Evolutionary conservation across 768 basidiomycete species (phyloP).

Genomic region (Rubroboletus pulcherrimus): DNA sequence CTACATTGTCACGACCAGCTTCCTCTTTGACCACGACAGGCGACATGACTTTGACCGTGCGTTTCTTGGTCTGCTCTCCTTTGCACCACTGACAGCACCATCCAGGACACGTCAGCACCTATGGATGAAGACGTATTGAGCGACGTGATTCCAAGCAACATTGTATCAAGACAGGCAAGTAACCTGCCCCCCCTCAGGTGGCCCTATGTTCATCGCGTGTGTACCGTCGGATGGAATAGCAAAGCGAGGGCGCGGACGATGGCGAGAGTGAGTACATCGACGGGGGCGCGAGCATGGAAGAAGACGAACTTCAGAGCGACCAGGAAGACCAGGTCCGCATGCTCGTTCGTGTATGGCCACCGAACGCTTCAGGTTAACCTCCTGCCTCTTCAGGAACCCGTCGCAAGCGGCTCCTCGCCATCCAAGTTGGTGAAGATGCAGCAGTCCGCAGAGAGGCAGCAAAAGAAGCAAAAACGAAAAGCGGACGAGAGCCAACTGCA

Average conservation of each 20-base stretch:
- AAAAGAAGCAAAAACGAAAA: constrained; percentile 55
- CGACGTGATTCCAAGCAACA: constrained; percentile 88
- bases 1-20: constrained; percentile 12
- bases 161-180: constrained; percentile 81
- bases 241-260: constrained; percentile 68
- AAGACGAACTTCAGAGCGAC: constrained; percentile 62
- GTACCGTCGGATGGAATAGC: constrained; percentile 34
- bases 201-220: constrained; percentile 8
- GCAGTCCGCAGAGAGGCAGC: constrained; percentile 36
- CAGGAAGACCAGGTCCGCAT: constrained; percentile 35
- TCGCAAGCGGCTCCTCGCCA: constrained; percentile 25
- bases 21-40: constrained; percentile 22
- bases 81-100: not conserved
- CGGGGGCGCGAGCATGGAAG: constrained; percentile 50
- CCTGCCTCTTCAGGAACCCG: constrained; percentile 13
- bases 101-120: constrained; percentile 13
- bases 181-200: not conserved
- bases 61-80: constrained; percentile 6
- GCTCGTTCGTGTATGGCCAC: not conserved
- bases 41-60: constrained; percentile 22
- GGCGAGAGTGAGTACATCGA: constrained; percentile 67
- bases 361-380: constrained; percentile 1
- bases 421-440: constrained; percentile 35
- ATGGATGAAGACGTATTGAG: constrained; percentile 81
- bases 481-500: constrained; percentile 68